Base-by-base conservation (phyloP, 257 asterid genomes). In the Paraleonurus japonicus region DNA sequence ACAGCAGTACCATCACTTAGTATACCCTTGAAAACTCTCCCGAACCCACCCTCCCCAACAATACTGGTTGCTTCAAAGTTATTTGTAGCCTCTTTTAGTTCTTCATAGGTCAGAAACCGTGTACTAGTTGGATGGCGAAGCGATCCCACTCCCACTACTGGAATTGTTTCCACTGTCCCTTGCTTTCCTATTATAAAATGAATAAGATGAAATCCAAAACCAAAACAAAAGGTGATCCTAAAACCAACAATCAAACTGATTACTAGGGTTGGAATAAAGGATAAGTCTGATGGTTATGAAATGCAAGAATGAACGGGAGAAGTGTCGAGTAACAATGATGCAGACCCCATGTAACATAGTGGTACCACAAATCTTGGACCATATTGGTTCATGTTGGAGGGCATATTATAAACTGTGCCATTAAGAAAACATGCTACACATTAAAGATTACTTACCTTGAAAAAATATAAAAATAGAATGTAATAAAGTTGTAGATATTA, bases 41-140 rank as follows among this genome's bases (percentile, higher is more conserved):
- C 98, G 63, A 93, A 93, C 66, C 98, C 98, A 76, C 97, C 98
- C 86, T 90, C 98, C 23, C 97, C 98, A 57, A 93, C 95, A 79
- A 93, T 67, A 77, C 90, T 87, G 59, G 86, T 76, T 41, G 82
- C 55, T 69, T 89, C 95, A 80, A 93, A 93, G 80, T 93, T 93
- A 79, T 89, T 86, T 45, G 96, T 90, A 60, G 96, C 97, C 76
- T 86, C 97, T 84, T 86, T 90, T 76, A 90, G 90, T 78, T 90
- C 98, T 69, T 86, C 97, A 65, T 83, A 89, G 62, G 85, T 81
- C 70, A 90, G 92, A 80, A 87, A 82, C 72, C 97, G 81, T 30
- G 96, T 90, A 65, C 97, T 93, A 53, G 92, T 88, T 55, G 96
- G 97, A 80, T 85, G 96, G 59, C 86, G 86, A 71, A 90, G 85